Conservation (phyloP, 106 monocot genomes). For the Gastrodia elata region DNA sequence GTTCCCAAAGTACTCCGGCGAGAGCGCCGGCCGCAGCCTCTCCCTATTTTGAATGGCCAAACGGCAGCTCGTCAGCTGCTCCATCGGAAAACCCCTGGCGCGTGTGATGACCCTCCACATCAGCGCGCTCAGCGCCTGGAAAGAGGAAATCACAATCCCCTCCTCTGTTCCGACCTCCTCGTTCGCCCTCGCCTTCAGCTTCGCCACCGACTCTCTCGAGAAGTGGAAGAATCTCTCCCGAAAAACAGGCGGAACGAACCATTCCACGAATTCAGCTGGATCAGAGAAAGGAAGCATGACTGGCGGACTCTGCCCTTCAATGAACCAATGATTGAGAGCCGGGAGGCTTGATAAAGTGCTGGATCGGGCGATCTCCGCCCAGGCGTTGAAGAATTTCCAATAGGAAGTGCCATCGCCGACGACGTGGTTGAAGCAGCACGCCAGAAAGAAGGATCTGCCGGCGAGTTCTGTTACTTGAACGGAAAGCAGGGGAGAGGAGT, state of each 20-base stretch:
- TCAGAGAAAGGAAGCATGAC: conserved; percentile 39
- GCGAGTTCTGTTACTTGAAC: conserved; percentile 63
- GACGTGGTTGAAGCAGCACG: conserved; percentile 52
- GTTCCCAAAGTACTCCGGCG: conserved; percentile 65
- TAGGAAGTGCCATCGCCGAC: conserved; percentile 58
- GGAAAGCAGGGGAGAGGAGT: conserved; percentile 31
- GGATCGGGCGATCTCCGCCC: conserved; percentile 48
- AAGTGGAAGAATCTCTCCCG: conserved; percentile 59
- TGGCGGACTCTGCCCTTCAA: conserved; percentile 31
- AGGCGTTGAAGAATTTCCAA: conserved; percentile 69
- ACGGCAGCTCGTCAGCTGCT: conserved; percentile 22
- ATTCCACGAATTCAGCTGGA: conserved; percentile 22
- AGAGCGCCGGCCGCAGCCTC: conserved; percentile 41
- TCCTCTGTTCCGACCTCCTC: conserved; percentile 8
- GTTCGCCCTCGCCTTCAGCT: conserved; percentile 50
- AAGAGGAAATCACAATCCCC: conserved; percentile 21
- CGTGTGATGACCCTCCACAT: conserved; percentile 56
- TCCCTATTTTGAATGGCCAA: conserved; percentile 34
- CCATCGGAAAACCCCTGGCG: conserved; percentile 17
- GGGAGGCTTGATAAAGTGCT: conserved; percentile 16
- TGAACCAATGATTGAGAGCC: conserved; percentile 45
- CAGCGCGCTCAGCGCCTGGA: conserved; percentile 41
- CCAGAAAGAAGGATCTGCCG: conserved; percentile 57
- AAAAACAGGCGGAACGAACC: conserved; percentile 25
- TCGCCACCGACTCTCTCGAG: conserved; percentile 25